phyloP scores from a whole-genome alignment of 2,329 filamentous ascomycete species.

The Aspergillus aculeatus region DNA sequence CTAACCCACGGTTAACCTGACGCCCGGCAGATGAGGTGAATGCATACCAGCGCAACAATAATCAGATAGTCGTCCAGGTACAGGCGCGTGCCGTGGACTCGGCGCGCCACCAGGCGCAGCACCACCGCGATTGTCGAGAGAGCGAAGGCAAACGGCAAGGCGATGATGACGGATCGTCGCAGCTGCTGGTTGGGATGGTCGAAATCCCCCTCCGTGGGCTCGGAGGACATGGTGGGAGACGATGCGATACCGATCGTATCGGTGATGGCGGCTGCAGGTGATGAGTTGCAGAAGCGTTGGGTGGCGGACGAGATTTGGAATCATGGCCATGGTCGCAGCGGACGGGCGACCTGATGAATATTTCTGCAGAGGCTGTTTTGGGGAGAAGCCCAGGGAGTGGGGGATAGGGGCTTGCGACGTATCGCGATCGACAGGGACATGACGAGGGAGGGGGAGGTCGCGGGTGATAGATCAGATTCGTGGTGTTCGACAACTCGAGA shows the following conservation, averaged over 20 bases:
- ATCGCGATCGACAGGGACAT: not conserved
- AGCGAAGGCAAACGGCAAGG: constrained; percentile 27
- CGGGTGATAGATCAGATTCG: not conserved
- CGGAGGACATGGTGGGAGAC: constrained; percentile 21
- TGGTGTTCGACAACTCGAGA: too few relatives aligned
- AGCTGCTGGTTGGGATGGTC: constrained; percentile 26
- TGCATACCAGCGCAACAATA: constrained; percentile 26
- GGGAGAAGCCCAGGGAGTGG: not conserved
- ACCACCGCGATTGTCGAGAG: constrained; percentile 27
- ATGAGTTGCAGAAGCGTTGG: not conserved
- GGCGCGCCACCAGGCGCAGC: constrained; percentile 27
- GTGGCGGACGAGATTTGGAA: not conserved
- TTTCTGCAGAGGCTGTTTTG: not conserved
- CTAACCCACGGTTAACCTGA: constrained; percentile 6
- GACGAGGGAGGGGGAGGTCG: not conserved
- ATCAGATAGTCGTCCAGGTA: constrained; percentile 34
- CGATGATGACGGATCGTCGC: constrained; percentile 24
- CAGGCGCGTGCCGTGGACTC: constrained; percentile 24
- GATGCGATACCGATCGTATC: constrained; percentile 9
- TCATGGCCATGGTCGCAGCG: constrained; percentile 1
- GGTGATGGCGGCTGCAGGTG: constrained; percentile 5
- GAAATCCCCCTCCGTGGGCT: constrained; percentile 22
- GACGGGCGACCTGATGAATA: constrained; percentile 11
- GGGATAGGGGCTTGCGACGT: not conserved
- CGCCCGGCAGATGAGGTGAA: not conserved